A percentile compares a stretch with the other conserved stretches of the same genome.
Evolutionary conservation across 306 rosid species (phyloP).

Genomic region (Dryas drummondii): DNA sequence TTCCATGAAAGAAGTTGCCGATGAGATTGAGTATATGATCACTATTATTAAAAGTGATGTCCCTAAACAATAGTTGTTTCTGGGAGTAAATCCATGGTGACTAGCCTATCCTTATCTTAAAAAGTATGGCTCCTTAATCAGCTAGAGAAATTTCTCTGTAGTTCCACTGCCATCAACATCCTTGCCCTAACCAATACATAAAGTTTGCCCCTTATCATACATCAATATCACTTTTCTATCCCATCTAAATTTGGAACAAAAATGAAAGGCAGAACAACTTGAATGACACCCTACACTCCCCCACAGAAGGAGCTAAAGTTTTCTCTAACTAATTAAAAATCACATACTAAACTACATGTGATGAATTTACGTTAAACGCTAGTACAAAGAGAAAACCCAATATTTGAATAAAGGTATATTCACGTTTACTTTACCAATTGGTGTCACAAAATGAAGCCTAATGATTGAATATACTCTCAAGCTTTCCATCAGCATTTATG

Average conservation of each 20-base stretch:
- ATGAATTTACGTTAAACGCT: background rate
- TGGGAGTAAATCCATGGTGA: background rate
- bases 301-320: background rate
- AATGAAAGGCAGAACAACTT: background rate
- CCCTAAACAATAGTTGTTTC: background rate
- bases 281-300: no score
- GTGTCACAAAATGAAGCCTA: no score
- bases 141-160: background rate
- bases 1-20: slow-evolving; percentile 53
- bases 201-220: no score
- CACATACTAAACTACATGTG: background rate
- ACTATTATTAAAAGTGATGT: slow-evolving; percentile 25
- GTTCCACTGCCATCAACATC: background rate
- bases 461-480: no score
- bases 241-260: background rate
- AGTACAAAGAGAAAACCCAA: no score
- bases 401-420: no score
- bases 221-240: background rate
- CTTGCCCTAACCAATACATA: no score
- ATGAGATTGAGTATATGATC: slow-evolving; percentile 46
- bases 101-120: background rate
- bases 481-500: no score
- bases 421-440: no score
- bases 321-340: background rate
- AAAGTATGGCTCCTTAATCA: background rate